These are phyloP conservation scores for Jimgerdemannia flammicorona DNA, from an alignment of 192 early-diverging fungal genomes.

Conservation along the genomic window DNA sequence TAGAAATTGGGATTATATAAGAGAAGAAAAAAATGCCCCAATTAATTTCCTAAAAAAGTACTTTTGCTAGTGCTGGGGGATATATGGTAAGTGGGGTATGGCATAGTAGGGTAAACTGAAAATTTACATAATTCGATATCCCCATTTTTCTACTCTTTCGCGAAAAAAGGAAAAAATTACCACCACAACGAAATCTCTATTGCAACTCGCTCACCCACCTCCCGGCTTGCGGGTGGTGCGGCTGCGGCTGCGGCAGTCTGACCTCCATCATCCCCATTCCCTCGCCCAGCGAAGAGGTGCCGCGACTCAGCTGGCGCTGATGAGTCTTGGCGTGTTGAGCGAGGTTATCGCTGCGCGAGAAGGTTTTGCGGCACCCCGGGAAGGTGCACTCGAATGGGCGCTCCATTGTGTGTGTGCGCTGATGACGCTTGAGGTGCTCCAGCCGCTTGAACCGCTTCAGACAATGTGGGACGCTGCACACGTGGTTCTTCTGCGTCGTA, in stretches of 20 bases:
- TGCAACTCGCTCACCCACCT: neutral
- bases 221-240: neutral
- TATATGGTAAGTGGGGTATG: too few relatives aligned
- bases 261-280: neutral
- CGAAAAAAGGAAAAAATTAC: too few relatives aligned
- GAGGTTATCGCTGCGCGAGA: constrained; percentile 64
- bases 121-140: too few relatives aligned
- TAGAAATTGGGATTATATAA: too few relatives aligned
- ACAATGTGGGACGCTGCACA: constrained; percentile 31
- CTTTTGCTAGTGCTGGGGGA: too few relatives aligned
- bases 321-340: constrained; percentile 53
- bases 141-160: too few relatives aligned
- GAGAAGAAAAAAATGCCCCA: too few relatives aligned
- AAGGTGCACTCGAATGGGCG: constrained; percentile 57
- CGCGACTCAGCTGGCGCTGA: constrained; percentile 14
- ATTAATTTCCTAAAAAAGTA: too few relatives aligned
- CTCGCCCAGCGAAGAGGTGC: neutral
- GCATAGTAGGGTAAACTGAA: too few relatives aligned
- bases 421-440: constrained; percentile 76
- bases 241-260: neutral
- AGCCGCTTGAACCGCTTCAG: constrained; percentile 66
- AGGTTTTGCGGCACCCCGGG: constrained; percentile 50
- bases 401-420: constrained; percentile 63
- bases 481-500: constrained; percentile 23
- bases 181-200: too few relatives aligned